Evolutionary conservation across 768 basidiomycete genomes (phyloP).

Genomic region (Pulveroboletus sp.): DNA sequence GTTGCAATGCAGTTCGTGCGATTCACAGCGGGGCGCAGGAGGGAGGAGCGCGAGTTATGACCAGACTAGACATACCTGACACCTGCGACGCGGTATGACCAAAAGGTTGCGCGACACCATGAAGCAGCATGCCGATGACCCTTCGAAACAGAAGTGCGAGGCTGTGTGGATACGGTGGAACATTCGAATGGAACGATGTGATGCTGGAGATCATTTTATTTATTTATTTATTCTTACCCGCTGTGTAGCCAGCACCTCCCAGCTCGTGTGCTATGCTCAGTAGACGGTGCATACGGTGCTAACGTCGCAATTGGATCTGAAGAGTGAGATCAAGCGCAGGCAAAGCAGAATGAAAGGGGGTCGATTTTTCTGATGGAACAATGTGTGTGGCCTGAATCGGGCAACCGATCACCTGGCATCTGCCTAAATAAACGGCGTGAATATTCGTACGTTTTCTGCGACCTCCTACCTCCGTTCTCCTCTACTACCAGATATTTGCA

Average conservation of each 20-base stretch:
- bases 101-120: no score
- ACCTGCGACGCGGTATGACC: no score
- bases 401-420: neutral
- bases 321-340: neutral
- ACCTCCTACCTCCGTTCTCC: neutral
- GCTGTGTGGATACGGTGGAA: neutral
- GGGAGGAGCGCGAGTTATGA: no score
- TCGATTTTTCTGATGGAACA: neutral
- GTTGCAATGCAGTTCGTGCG: no score
- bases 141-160: no score
- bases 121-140: no score
- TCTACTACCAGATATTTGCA: neutral
- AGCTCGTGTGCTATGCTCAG: neutral
- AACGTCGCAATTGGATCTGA: no score
- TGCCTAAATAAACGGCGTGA: conserved; percentile 4
- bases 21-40: no score
- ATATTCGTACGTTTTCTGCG: neutral
- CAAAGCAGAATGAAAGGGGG: no score
- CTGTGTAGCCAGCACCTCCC: neutral
- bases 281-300: neutral
- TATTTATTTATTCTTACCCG: neutral
- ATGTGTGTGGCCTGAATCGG: neutral
- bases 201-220: neutral
- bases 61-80: no score
- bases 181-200: neutral